Evolutionary conservation across 495 filamentous ascomycete genomes (phyloP), one percentile per base, ranked within the genome.

Genomic region (Penicillium pulvis): DNA sequence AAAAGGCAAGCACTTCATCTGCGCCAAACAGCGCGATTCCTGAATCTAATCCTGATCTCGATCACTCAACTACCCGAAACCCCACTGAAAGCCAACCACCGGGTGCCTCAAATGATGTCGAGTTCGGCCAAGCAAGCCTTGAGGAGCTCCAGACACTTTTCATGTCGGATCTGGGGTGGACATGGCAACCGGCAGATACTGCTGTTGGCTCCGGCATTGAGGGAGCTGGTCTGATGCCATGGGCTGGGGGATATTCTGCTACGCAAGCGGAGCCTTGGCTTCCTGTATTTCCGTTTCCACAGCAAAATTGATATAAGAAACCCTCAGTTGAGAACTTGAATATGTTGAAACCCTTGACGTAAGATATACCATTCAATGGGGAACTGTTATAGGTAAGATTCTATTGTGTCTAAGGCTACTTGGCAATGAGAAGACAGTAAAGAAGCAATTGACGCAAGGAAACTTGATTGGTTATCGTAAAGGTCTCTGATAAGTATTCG

Each of bases 161-260:
- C 53, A 73, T 71, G 60, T 73, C 70, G 10, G 70, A 72, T 53
- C 43, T 72, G 14, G 70, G 70, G 7, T 72, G 70, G 70, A 62
- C 68, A 11, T 73, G 70, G 70, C 70, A 73, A 41, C 70, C 70
- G 6, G 68, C 70, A 23, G 68, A 73, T 17, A 73, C 70, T 3
- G 64, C 68, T 9, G 60, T 73, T 11, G 66, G 66, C 8, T 70
- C 70, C 3, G 70, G 68, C 0, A 61, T 67, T 24, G 70, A 71
- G 19, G 55, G 55, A 3, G 63, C 62, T 17, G 66, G 68, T 0
- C 42, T 73, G 16, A 53, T 69, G 20, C 70, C 70, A 12, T 73
- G 68, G 70, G 68, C 69, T 41, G 70, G 67, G 19, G 70, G 70
- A 12, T 65, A 61, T 47, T 39, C 66, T 30, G 23, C 20, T 16